phyloP scores from a whole-genome alignment of 2,329 filamentous ascomycete genomes.

The Colletotrichum phormii region DNA sequence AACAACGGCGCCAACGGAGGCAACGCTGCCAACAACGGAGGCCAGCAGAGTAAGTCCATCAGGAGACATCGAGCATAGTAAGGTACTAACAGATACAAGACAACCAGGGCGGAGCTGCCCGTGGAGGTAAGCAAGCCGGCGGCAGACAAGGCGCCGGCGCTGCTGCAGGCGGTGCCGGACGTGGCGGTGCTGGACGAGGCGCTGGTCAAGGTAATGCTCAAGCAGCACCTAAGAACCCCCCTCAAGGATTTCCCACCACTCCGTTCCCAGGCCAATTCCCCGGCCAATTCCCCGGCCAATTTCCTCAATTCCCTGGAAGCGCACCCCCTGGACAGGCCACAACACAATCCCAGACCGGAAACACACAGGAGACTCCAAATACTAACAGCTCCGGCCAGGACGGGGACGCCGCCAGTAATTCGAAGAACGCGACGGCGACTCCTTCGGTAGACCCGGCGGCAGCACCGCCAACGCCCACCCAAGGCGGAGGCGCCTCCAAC shows the following conservation, averaged over 20 bases:
- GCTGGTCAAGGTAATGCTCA: conserved; percentile 32
- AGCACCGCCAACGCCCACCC: conserved; percentile 27
- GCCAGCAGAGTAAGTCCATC: conserved; percentile 16
- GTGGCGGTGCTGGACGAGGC: conserved; percentile 12
- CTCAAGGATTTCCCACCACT: conserved; percentile 1
- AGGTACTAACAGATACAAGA: conserved; percentile 24
- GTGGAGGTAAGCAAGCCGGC: conserved; percentile 24
- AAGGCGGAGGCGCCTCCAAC: conserved; percentile 16
- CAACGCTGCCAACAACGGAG: conserved; percentile 12
- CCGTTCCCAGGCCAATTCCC: neutral
- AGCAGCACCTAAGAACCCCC: conserved; percentile 24
- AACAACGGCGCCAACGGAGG: conserved; percentile 33
- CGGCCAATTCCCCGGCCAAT: conserved; percentile 2
- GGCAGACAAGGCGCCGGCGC: conserved; percentile 7
- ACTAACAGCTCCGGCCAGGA: conserved; percentile 30
- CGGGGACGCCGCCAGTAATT: conserved; percentile 33
- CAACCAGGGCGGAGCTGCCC: neutral
- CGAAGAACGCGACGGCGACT: conserved; percentile 10
- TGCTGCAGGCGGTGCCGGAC: neutral
- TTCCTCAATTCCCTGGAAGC: conserved; percentile 21
- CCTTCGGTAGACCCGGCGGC: conserved; percentile 26
- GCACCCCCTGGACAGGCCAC: conserved; percentile 30
- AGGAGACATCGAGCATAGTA: rapidly evolving
- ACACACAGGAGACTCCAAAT: conserved; percentile 8
- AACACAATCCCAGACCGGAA: conserved; percentile 26